Percentiles rank a stretch among this genome's conserved stretches.
phyloP scores from a whole-genome alignment of 441 rosid genomes.

The Pelargonium australe region DNA sequence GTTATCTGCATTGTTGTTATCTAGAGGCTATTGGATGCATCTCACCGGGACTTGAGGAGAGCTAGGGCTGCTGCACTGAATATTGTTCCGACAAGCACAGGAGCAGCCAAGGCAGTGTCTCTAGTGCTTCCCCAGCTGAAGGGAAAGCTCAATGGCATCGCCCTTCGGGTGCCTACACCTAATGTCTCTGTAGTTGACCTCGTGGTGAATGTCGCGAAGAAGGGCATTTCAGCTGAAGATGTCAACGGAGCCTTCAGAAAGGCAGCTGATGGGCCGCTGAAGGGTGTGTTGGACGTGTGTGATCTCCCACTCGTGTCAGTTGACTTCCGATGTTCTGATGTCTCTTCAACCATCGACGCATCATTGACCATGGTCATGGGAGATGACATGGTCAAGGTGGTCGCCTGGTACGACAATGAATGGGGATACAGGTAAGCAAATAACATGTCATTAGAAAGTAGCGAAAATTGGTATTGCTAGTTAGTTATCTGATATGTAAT shows the following conservation, averaged over 20 bases:
- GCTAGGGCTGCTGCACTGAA: conserved; percentile 96
- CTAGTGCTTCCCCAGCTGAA: conserved; percentile 88
- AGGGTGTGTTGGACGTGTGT: conserved; percentile 78
- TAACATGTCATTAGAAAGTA: background rate
- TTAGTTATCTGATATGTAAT: background rate
- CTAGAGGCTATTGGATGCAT: conserved; percentile 93
- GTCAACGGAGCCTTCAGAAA: conserved; percentile 86
- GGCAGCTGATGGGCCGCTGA: conserved; percentile 81
- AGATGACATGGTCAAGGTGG: conserved; percentile 94
- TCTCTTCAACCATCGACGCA: conserved; percentile 86
- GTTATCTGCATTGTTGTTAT: conserved; percentile 1
- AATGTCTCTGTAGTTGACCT: conserved; percentile 93
- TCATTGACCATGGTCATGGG: conserved; percentile 99
- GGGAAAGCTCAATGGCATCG: conserved; percentile 95
- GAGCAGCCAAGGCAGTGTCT: conserved; percentile 97
- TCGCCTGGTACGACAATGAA: conserved; percentile 98
- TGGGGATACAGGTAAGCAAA: conserved; percentile 83
- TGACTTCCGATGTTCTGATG: conserved; percentile 87
- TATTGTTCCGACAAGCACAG: conserved; percentile 98
- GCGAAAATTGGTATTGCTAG: background rate
- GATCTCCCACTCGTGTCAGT: conserved; percentile 82
- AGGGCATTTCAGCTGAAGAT: conserved; percentile 78
- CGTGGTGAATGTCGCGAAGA: conserved; percentile 75
- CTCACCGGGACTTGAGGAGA: conserved; percentile 94
- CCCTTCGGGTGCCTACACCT: conserved; percentile 96